A percentile compares a stretch with the other conserved stretches of the same genome.
These are phyloP conservation scores for Pythium myriotylum DNA, from an alignment of 352 stramenopile species.

Conservation along the genomic window DNA sequence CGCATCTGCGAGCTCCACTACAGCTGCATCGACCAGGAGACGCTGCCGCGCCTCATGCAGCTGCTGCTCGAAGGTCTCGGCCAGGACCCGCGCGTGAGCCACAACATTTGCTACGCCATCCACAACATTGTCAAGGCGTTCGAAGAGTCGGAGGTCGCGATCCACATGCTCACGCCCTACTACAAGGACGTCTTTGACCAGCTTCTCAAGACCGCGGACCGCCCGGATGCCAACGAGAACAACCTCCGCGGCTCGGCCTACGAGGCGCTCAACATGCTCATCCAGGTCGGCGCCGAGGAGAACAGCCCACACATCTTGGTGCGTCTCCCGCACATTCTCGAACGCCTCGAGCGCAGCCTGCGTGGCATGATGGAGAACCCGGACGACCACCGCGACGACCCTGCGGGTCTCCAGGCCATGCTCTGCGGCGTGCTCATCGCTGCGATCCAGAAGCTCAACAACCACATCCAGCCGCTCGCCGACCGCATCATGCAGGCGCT, in stretches of 20 bases:
- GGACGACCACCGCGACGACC: constrained; percentile 76
- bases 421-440: constrained; percentile 93
- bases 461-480: constrained; percentile 83
- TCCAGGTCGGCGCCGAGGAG: constrained; percentile 82
- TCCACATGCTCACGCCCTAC: constrained; percentile 93
- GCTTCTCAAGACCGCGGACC: constrained; percentile 90
- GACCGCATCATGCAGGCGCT: constrained; percentile 96
- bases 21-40: constrained; percentile 87
- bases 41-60: constrained; percentile 89
- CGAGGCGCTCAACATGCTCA: constrained; percentile 94
- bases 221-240: constrained; percentile 85
- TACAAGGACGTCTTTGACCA: constrained; percentile 91
- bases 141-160: constrained; percentile 69
- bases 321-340: constrained; percentile 78
- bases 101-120: constrained; percentile 96
- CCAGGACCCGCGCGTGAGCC: constrained; percentile 90
- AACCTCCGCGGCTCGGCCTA: constrained; percentile 93
- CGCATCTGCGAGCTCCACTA: constrained; percentile 96
- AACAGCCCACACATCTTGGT: constrained; percentile 81
- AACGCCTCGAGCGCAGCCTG: constrained; percentile 77
- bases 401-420: constrained; percentile 77
- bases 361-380: constrained; percentile 65
- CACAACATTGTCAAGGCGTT: constrained; percentile 97
- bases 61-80: constrained; percentile 84
- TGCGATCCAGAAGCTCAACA: constrained; percentile 92